These are phyloP conservation scores for Lippia alba DNA, from an alignment of 305 asterid species.

Conservation along the genomic window DNA sequence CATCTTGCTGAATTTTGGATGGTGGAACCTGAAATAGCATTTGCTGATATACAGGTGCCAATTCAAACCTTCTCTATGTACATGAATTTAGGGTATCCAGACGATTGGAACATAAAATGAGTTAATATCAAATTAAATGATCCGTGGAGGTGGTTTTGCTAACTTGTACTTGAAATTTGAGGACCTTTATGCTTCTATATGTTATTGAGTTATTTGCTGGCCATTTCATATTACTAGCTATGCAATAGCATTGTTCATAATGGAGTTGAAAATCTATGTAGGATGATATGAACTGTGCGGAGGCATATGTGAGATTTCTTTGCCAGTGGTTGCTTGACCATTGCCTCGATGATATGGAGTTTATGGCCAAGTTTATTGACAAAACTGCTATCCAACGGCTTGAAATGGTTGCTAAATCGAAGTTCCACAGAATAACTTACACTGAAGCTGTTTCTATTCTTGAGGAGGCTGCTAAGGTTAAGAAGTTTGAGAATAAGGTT, in stretches of 20 bases:
- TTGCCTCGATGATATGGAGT: constrained; percentile 92
- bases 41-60: constrained; percentile 82
- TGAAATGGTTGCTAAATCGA: constrained; percentile 75
- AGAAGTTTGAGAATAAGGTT: constrained; percentile 84
- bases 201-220: too few relatives aligned
- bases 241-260: constrained; percentile 14
- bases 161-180: too few relatives aligned
- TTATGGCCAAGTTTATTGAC: constrained; percentile 69
- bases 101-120: too few relatives aligned
- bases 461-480: constrained; percentile 72
- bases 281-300: constrained; percentile 99
- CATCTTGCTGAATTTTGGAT: constrained; percentile 98
- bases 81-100: too few relatives aligned
- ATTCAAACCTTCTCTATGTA: too few relatives aligned
- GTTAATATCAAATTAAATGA: too few relatives aligned
- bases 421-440: constrained; percentile 74
- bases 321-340: constrained; percentile 93
- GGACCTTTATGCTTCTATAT: too few relatives aligned
- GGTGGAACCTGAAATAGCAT: constrained; percentile 98
- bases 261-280: constrained; percentile 36
- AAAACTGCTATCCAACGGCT: constrained; percentile 75
- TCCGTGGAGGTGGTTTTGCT: too few relatives aligned
- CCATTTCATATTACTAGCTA: too few relatives aligned
- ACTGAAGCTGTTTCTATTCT: constrained; percentile 85
- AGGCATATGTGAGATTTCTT: constrained; percentile 86